These are phyloP conservation scores for Fennellomyces sp. DNA, from an alignment of 371 early-diverging fungal species.

Conservation along the genomic window DNA sequence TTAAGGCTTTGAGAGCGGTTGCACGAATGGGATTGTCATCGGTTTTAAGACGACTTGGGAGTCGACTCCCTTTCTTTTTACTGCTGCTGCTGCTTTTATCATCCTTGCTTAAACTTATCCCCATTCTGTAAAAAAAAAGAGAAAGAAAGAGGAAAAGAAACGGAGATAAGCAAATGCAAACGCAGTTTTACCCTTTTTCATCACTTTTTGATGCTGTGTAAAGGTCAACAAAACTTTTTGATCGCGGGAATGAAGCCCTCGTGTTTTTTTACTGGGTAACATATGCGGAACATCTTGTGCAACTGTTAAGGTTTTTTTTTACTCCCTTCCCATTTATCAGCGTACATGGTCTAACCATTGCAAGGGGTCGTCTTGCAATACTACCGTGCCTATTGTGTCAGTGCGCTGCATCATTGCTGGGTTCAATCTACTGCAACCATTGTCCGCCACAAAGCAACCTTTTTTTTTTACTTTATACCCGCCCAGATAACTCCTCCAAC, in stretches of 20 bases:
- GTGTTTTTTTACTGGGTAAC: background rate
- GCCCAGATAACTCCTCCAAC: background rate
- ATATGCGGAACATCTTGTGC: background rate
- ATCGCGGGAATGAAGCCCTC: background rate
- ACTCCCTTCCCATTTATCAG: no score
- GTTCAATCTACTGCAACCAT: background rate
- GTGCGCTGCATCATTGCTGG: background rate
- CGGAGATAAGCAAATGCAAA: background rate
- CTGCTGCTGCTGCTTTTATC: background rate
- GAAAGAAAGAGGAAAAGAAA: background rate
- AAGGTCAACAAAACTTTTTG: background rate
- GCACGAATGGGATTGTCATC: background rate
- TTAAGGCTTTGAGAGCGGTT: background rate
- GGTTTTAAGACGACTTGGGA: background rate
- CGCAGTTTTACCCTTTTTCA: no score
- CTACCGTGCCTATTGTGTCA: background rate
- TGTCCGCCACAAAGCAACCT: background rate
- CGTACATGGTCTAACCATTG: no score
- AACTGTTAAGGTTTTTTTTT: background rate
- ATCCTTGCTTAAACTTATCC: background rate
- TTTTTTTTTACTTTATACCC: no score
- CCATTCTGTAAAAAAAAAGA: conserved; percentile 1
- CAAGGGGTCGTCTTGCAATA: background rate
- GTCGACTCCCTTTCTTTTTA: background rate
- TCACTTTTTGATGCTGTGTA: background rate